Evolutionary conservation across 345 rosid genomes (phyloP).

Genomic region (Citrus cavaleriei): DNA sequence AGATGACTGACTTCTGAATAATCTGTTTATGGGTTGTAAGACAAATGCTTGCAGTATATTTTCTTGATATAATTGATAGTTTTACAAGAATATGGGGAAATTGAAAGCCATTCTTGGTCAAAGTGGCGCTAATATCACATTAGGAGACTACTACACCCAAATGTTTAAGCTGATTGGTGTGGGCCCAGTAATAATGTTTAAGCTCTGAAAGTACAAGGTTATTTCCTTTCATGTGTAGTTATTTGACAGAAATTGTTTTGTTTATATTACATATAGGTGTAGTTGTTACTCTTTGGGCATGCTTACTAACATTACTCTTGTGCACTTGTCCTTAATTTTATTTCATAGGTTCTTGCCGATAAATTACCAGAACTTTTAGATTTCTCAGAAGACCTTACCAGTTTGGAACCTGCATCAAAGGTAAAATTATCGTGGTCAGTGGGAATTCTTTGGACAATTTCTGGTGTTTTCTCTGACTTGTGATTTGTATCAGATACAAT

Average conservation of each 20-base stretch:
- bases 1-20: no score
- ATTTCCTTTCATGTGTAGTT: neutral
- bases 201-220: neutral
- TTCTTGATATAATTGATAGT: neutral
- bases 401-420: slow-evolving; percentile 77
- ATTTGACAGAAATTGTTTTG: neutral
- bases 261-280: neutral
- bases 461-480: slow-evolving; percentile 13
- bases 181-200: neutral
- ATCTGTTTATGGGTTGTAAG: no score
- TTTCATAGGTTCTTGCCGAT: slow-evolving; percentile 74
- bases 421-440: slow-evolving; percentile 26
- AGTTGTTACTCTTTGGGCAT: neutral
- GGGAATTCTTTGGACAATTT: neutral
- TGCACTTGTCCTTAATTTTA: slow-evolving; percentile 6
- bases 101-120: neutral
- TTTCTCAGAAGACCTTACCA: slow-evolving; percentile 61
- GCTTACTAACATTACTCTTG: neutral
- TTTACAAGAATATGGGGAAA: neutral
- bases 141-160: neutral
- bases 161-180: neutral
- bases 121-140: neutral
- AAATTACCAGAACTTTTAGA: slow-evolving; percentile 82
- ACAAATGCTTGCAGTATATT: no score
- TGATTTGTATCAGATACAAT: slow-evolving; percentile 58